Evolutionary conservation across 345 rosid species (phyloP).

Genomic region (Gossypium sturtianum): DNA sequence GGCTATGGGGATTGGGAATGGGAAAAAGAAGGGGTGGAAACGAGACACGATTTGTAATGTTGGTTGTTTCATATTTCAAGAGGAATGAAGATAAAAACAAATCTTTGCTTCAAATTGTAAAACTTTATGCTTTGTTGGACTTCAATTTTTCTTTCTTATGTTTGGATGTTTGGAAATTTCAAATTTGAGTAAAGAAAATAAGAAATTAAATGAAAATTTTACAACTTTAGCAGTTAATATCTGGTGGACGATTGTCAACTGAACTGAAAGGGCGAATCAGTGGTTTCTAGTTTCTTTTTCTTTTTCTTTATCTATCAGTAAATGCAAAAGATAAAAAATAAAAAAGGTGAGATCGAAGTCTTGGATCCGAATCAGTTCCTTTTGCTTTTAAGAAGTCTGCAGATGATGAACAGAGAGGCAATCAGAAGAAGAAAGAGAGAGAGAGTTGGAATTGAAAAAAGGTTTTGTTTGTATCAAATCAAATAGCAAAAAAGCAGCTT

Average conservation of each 20-base stretch:
- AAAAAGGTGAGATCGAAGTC: neutral
- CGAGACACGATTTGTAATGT: conserved; percentile 29
- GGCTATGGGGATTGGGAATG: conserved; percentile 23
- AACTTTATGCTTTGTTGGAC: conserved; percentile 1
- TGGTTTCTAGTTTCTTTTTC: neutral
- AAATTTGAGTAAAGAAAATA: neutral
- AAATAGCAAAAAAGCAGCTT: conserved; percentile 26
- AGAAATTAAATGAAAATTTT: neutral
- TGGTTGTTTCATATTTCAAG: conserved; percentile 20
- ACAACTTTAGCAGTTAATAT: neutral
- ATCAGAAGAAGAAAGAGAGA: neutral
- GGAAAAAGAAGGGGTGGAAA: neutral
- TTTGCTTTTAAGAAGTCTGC: conserved; percentile 13
- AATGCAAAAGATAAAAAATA: conserved; percentile 10
- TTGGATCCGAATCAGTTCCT: conserved; percentile 12
- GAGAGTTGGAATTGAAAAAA: neutral
- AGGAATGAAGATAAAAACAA: conserved; percentile 20
- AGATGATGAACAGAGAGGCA: neutral
- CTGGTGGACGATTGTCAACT: neutral
- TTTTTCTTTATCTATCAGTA: conserved; percentile 1
- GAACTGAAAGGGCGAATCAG: neutral
- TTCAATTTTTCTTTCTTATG: neutral
- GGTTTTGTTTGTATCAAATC: conserved; percentile 1
- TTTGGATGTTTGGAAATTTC: conserved; percentile 15
- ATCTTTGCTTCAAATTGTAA: conserved; percentile 33